Base-by-base conservation (phyloP, 768 basidiomycete genomes). In the Podaxis pistillaris region DNA sequence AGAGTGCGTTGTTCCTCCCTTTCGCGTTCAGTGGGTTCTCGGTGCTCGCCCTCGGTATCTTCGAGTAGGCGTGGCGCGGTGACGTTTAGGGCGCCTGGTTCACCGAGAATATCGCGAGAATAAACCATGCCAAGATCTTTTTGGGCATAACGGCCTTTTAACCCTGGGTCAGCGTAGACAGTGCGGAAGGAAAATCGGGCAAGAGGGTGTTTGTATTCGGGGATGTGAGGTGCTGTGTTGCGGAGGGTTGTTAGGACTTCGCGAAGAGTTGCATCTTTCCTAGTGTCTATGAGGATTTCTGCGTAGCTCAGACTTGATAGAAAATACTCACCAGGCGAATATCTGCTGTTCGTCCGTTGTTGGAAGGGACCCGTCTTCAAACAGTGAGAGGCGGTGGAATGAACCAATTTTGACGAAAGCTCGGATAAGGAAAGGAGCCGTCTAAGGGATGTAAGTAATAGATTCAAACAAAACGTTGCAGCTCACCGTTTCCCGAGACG, bases 111-210 rank as follows among this genome's bases (percentile, higher is more conserved):
- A 74, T 93, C 93, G 65, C 91, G 87, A 49, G 91, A 90, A 73
- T 91, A 90, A 41, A 94, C 88, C 68, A 83, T 83, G 28, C 92
- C 92, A 47, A 94, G 83, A 47, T 94, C 92, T 75, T 93, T 93
- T 71, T 85, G 83, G 0, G 86, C 77, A 66, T 87, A 90, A 15
- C 85, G 83, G 4, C 91, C 91, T 65, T 88, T 86, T 72, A 84
- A 85, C 5, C 83, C 81, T 8, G 86, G 79, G 71, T 93, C 92
- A 3, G 89, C 90, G 65, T 88, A 93, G 54, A 93, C 84, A 8
- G 90, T 85, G 41, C 88, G 84, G 81, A 94, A 94, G 7, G 86
- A 84, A 74, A 90, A 94, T 24, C 90, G 86, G 0, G 90, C 91
- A 38, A 92, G 86, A 4, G 92, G 90, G 71, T 93, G 91, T 56